Evolutionary conservation across 306 rosid species (phyloP).

Genomic region (Prunus kanzakura): DNA sequence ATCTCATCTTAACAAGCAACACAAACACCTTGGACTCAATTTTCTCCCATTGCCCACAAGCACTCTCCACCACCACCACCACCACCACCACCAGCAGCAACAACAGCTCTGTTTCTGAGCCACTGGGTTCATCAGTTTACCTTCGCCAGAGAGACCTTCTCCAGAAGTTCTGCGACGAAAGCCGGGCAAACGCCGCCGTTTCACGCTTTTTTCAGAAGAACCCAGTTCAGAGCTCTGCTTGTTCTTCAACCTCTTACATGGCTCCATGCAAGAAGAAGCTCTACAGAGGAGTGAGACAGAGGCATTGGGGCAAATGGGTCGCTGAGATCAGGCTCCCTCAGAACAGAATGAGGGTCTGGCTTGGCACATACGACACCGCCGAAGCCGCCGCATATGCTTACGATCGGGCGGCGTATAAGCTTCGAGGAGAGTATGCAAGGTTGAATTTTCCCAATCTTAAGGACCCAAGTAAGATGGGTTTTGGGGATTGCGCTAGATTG

Average conservation of each 20-base stretch:
- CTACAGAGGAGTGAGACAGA: constrained; percentile 98
- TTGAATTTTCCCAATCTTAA: constrained; percentile 79
- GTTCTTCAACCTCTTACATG: constrained; percentile 1
- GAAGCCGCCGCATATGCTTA: constrained; percentile 97
- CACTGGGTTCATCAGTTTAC: constrained; percentile 73
- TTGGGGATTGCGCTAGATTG: constrained; percentile 50
- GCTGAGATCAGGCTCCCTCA: constrained; percentile 97
- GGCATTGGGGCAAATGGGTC: constrained; percentile 99
- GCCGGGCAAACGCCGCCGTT: constrained; percentile 20
- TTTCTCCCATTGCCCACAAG: constrained; percentile 48
- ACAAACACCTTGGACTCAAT: constrained; percentile 84
- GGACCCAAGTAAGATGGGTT: constrained; percentile 62
- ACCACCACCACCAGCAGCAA: background rate
- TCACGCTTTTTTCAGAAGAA: constrained; percentile 6
- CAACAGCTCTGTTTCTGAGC: constrained; percentile 28
- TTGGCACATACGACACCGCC: constrained; percentile 87
- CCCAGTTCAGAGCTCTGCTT: constrained; percentile 16
- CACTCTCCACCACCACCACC: background rate
- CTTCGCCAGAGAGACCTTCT: constrained; percentile 73
- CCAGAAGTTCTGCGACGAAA: constrained; percentile 59
- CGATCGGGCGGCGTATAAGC: constrained; percentile 95
- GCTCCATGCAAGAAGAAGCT: constrained; percentile 57
- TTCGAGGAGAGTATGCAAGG: constrained; percentile 91
- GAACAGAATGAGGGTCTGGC: constrained; percentile 95
- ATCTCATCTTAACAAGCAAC: constrained; percentile 57